Conservation (phyloP, 148 eudicot species). For the Persicaria maculosa region DNA sequence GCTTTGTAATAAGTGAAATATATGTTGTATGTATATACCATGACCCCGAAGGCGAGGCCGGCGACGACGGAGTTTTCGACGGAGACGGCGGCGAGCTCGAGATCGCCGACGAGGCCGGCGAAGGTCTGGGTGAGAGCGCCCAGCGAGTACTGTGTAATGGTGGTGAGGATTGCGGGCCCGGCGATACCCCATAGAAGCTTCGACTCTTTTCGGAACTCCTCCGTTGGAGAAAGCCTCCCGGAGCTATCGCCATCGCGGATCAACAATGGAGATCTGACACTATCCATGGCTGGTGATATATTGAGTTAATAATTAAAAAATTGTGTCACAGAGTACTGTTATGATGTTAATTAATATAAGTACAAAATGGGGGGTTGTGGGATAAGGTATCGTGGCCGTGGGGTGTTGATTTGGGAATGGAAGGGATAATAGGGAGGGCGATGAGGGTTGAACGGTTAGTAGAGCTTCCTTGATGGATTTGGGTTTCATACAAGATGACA, state of each 20-base stretch:
- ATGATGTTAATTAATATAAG: too few species aligned
- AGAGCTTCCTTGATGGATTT: neutral
- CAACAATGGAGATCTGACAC: neutral
- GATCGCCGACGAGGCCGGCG: conserved; percentile 24
- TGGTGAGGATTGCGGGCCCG: conserved; percentile 28
- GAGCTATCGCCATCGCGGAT: neutral
- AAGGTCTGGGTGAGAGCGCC: conserved; percentile 35
- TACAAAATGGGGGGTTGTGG: neutral
- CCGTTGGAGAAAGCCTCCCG: neutral
- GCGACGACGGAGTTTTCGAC: conserved; percentile 34
- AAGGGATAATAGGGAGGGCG: neutral
- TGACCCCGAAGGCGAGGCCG: conserved; percentile 32
- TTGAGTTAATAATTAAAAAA: too few species aligned
- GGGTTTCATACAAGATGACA: neutral
- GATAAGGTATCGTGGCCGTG: neutral
- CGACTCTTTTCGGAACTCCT: conserved; percentile 22
- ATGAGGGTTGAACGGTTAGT: neutral
- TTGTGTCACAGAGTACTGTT: too few species aligned
- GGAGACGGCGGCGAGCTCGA: conserved; percentile 38
- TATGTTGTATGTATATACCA: conserved; percentile 19
- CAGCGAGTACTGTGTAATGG: conserved; percentile 30
- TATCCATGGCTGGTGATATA: neutral
- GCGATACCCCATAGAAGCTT: conserved; percentile 28
- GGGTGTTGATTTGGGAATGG: neutral
- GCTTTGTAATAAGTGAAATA: neutral